A percentile compares a stretch with the other conserved stretches of the same genome.
These are phyloP conservation scores for Capniomyces stellatus DNA, from an alignment of 371 early-diverging fungal genomes.

Conservation along the genomic window DNA sequence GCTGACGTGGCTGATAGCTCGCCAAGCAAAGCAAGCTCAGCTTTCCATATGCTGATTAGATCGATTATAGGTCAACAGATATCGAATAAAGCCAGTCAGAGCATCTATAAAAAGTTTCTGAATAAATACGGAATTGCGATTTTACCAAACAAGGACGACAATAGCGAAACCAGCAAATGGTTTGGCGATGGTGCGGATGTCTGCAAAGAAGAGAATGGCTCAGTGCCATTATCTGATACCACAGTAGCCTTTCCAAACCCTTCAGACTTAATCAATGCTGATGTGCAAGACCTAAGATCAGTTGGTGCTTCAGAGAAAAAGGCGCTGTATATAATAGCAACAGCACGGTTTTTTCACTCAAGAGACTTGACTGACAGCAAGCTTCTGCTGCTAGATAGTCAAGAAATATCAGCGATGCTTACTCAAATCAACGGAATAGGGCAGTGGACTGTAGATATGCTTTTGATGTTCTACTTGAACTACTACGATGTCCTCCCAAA, in stretches of 20 bases:
- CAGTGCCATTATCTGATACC: not conserved
- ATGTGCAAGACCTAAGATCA: slow-evolving; percentile 19
- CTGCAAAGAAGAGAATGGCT: not conserved
- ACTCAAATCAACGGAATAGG: slow-evolving; percentile 39
- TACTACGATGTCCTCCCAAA: slow-evolving; percentile 41
- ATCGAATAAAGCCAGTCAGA: slow-evolving; percentile 34
- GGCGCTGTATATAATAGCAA: slow-evolving; percentile 33
- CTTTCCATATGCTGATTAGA: slow-evolving; percentile 16
- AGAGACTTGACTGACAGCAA: slow-evolving; percentile 26
- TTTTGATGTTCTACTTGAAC: slow-evolving; percentile 39
- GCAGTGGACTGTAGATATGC: slow-evolving; percentile 51
- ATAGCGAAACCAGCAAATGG: slow-evolving; percentile 1
- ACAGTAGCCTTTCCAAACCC: slow-evolving; percentile 29
- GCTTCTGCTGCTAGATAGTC: slow-evolving; percentile 25
- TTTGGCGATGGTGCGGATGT: not conserved
- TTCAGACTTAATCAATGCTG: slow-evolving; percentile 12
- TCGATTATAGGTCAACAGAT: slow-evolving; percentile 39
- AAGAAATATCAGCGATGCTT: slow-evolving; percentile 26
- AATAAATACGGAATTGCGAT: slow-evolving; percentile 12
- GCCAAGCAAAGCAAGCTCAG: not conserved
- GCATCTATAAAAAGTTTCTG: slow-evolving; percentile 30
- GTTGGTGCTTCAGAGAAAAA: slow-evolving; percentile 36
- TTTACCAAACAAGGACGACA: slow-evolving; percentile 13
- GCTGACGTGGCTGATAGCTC: not conserved
- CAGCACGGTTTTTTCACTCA: slow-evolving; percentile 30